Evolutionary conservation across 2,329 filamentous ascomycete species (phyloP), one percentile per base, ranked within the genome.

Genomic region (Hansfordia pulvinata): DNA sequence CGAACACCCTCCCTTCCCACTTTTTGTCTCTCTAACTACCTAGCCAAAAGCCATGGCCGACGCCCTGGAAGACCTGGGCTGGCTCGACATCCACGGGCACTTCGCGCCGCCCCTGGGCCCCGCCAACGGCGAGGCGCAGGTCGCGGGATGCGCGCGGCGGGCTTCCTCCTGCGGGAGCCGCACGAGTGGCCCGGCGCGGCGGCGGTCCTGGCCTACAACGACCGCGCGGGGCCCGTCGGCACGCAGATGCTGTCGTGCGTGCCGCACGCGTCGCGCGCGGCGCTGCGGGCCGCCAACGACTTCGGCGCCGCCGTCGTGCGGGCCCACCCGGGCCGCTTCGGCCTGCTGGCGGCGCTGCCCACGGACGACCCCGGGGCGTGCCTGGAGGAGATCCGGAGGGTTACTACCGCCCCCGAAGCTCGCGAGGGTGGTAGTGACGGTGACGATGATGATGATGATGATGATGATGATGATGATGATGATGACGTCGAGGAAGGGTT

Each of bases 181-280:
- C 22, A 12, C 14, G 9, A 7, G n/a, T 9, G n/a, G 4, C 17
- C 10, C 10, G 17, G 10, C 22, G 8, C 22, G 12, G 11, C 10
- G 5, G 22, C 9, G 4, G 8, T 23, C 5, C 22, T 23, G 12
- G 22, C 22, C 10, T 23, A 13, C 12, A 13, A 11, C 22, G 22
- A n/a, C n/a, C n/a, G n/a, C n/a, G n/a, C n/a, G n/a, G n/a, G n/a
- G 8, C 9, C 11, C 21, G 12, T 25, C 12, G 15, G 6, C 14
- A 24, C 25, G 17, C 27, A 29, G 17, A 19, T 29, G 17, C 21
- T 29, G 16, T 24, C 20, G 4, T 14, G 21, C 21, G 20, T 29
- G 4, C 22, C 27, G n/a, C 13, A n/a, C n/a, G n/a, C 15, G 16
- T 20, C 27, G 8, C 12, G 11, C 6, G 27, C n/a, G 10, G 17